Evolutionary conservation across 208 protist species (phyloP).

Genomic region (Leptomonas seymouri): DNA sequence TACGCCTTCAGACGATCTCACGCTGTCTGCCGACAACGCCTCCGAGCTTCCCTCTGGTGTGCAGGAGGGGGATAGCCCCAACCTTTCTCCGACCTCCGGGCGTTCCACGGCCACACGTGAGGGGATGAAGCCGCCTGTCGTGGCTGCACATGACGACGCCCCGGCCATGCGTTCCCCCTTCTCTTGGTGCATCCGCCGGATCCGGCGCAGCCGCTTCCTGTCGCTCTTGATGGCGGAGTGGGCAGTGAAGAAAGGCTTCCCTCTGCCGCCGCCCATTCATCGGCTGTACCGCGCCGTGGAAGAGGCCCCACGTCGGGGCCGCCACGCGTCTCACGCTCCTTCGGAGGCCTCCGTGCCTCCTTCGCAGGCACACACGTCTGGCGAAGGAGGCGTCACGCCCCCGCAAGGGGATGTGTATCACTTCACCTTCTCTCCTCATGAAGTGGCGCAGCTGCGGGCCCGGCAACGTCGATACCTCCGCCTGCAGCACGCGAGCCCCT

Average conservation of each 20-base stretch:
- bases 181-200: conserved; percentile 2
- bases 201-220: conserved; percentile 21
- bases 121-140: not conserved
- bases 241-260: conserved; percentile 8
- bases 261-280: conserved; percentile 26
- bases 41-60: not conserved
- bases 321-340: not conserved
- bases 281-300: conserved; percentile 10
- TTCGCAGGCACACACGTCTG: not conserved
- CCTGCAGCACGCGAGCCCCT: conserved; percentile 15
- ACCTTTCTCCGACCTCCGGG: not conserved
- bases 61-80: not conserved
- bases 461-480: conserved; percentile 16
- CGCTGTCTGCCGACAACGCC: not conserved
- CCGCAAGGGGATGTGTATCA: conserved; percentile 17
- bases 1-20: not conserved
- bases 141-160: too few relatives aligned
- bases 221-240: conserved; percentile 15
- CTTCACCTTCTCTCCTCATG: conserved; percentile 11
- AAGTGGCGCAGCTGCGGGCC: conserved; percentile 6
- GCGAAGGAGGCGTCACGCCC: not conserved
- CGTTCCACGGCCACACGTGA: not conserved
- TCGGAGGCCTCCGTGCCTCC: not conserved
- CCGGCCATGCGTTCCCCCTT: not conserved
- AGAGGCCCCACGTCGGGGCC: not conserved